These are phyloP conservation scores for Globisporangium cystogenes DNA, from an alignment of 352 stramenopile species.

Conservation along the genomic window DNA sequence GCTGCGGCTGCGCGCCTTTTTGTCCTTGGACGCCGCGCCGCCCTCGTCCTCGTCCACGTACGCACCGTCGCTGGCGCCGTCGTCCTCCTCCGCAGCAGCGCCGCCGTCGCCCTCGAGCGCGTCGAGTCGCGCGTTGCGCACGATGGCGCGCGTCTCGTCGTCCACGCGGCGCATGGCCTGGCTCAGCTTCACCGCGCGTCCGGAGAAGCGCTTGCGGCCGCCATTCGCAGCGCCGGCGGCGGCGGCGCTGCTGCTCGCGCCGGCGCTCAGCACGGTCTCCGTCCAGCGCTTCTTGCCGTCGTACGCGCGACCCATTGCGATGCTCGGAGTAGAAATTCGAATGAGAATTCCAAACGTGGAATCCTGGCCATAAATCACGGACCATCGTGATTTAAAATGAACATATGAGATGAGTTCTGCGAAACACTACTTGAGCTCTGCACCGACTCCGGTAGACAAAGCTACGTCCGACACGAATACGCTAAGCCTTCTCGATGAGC, in stretches of 20 bases:
- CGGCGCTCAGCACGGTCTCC: slow-evolving; percentile 68
- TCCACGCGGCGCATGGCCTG: slow-evolving; percentile 81
- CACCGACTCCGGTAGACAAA: too few species aligned
- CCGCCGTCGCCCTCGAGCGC: slow-evolving; percentile 83
- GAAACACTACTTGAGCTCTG: too few species aligned
- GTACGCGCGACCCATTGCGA: slow-evolving; percentile 65
- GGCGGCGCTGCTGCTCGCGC: slow-evolving; percentile 6
- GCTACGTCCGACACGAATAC: too few species aligned
- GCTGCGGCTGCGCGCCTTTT: slow-evolving; percentile 33
- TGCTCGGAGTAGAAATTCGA: too few species aligned
- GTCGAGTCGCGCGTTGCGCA: slow-evolving; percentile 83
- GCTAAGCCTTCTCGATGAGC: slow-evolving; percentile 1
- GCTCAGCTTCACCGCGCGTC: slow-evolving; percentile 70
- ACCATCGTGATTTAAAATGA: too few species aligned
- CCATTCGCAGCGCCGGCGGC: slow-evolving; percentile 3
- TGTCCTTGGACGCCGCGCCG: slow-evolving; percentile 16
- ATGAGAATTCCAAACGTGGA: too few species aligned
- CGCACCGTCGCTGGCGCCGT: slow-evolving; percentile 42
- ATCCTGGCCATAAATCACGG: too few species aligned
- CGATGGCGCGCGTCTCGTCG: slow-evolving; percentile 73
- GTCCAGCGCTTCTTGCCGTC: slow-evolving; percentile 84
- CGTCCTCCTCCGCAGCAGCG: slow-evolving; percentile 49
- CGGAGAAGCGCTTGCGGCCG: slow-evolving; percentile 57
- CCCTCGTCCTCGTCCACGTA: slow-evolving; percentile 73
- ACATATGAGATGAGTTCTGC: too few species aligned